Evolutionary conservation across 441 rosid species (phyloP).

Genomic region (Euphorbia corollata): DNA sequence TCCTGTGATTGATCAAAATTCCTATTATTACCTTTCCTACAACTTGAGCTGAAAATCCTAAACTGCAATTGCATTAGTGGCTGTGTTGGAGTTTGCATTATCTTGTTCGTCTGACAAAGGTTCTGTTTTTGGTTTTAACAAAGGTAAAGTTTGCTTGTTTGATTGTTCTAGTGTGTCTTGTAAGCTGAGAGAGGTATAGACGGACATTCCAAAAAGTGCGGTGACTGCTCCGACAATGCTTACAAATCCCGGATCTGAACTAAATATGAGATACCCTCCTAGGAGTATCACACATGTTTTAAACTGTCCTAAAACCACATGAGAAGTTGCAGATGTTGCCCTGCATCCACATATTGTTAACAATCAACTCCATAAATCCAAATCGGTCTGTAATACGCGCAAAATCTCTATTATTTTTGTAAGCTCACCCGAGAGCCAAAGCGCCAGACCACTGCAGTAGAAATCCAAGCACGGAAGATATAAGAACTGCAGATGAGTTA

Average conservation of each 20-base stretch:
- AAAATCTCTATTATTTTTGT: neutral
- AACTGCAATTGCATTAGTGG: constrained; percentile 15
- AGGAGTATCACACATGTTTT: constrained; percentile 79
- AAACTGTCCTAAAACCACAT: constrained; percentile 87
- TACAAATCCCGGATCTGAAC: constrained; percentile 62
- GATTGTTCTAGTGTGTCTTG: constrained; percentile 25
- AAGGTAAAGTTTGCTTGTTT: constrained; percentile 23
- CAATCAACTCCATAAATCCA: neutral
- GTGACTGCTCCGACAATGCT: constrained; percentile 72
- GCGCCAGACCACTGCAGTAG: constrained; percentile 97
- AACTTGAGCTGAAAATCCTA: constrained; percentile 8
- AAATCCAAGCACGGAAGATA: constrained; percentile 82
- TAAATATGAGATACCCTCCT: constrained; percentile 62
- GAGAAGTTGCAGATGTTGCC: constrained; percentile 93
- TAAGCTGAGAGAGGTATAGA: constrained; percentile 62
- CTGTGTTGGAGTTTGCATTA: constrained; percentile 7
- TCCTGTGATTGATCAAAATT: neutral
- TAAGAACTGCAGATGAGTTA: constrained; percentile 54
- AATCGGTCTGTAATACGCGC: neutral
- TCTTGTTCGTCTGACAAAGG: constrained; percentile 22
- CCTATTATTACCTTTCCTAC: neutral
- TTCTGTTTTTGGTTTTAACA: constrained; percentile 31
- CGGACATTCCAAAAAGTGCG: constrained; percentile 75
- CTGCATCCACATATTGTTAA: constrained; percentile 28
- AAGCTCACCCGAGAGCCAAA: constrained; percentile 76